phyloP scores from a whole-genome alignment of 257 asterid genomes.

The Primulina eburnea region DNA sequence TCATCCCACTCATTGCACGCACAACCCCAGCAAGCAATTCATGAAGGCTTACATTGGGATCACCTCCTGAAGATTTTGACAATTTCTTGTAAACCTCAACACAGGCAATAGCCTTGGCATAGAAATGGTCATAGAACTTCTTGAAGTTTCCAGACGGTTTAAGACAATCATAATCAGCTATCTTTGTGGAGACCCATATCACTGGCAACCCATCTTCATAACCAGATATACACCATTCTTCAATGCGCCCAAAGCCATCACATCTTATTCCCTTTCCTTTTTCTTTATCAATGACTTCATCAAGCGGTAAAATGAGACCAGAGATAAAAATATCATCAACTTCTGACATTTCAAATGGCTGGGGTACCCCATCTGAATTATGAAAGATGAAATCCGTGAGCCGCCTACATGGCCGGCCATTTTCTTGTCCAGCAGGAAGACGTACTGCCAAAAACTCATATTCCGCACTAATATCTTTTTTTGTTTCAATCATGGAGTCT shows the following conservation, averaged over 20 bases:
- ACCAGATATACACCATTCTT: slow-evolving; percentile 94
- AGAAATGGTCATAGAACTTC: slow-evolving; percentile 68
- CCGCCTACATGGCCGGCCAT: slow-evolving; percentile 70
- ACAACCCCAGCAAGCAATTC: slow-evolving; percentile 89
- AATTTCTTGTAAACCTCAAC: slow-evolving; percentile 75
- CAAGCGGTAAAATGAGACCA: slow-evolving; percentile 75
- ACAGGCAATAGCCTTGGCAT: slow-evolving; percentile 76
- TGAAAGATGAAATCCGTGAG: slow-evolving; percentile 73
- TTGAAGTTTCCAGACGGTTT: slow-evolving; percentile 78
- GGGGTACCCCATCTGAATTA: slow-evolving; percentile 57
- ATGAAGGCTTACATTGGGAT: slow-evolving; percentile 60
- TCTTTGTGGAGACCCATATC: slow-evolving; percentile 72
- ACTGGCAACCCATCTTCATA: slow-evolving; percentile 88
- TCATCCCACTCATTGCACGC: slow-evolving; percentile 76
- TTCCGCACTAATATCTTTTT: slow-evolving; percentile 44
- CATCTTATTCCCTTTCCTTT: slow-evolving; percentile 64
- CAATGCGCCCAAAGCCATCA: slow-evolving; percentile 91
- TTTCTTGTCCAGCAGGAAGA: slow-evolving; percentile 61
- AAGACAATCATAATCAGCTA: slow-evolving; percentile 83
- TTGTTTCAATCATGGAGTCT: slow-evolving; percentile 55
- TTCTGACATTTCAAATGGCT: slow-evolving; percentile 85
- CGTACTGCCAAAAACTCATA: slow-evolving; percentile 78
- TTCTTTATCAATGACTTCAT: slow-evolving; percentile 52
- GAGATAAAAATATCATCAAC: slow-evolving; percentile 66
- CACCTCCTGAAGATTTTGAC: slow-evolving; percentile 63